Conservation (phyloP, 495 filamentous ascomycete genomes). For the Annulohypoxylon moriforme region DNA sequence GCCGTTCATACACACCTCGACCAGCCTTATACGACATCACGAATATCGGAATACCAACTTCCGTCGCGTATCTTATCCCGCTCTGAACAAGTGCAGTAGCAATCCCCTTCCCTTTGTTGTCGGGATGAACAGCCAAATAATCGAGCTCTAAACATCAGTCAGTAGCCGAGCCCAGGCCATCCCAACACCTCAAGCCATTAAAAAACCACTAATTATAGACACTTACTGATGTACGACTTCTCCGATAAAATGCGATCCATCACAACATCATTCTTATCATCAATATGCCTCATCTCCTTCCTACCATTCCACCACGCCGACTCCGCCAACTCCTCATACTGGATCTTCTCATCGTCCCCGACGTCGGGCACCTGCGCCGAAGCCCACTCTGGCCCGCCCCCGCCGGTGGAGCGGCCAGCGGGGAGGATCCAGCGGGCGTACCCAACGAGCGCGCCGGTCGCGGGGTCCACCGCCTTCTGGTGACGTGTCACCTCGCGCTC, state of each 20-base stretch:
- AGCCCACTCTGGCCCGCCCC: constrained; percentile 1
- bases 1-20: constrained; percentile 43
- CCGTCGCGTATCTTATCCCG: constrained; percentile 47
- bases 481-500: constrained; percentile 42
- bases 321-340: neutral
- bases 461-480: constrained; percentile 48
- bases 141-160: constrained; percentile 39
- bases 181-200: neutral
- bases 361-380: constrained; percentile 22
- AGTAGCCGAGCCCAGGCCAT: neutral
- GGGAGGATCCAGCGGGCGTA: constrained; percentile 50
- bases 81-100: constrained; percentile 43
- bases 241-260: constrained; percentile 31
- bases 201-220: neutral
- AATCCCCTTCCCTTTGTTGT: constrained; percentile 48
- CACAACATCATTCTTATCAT: constrained; percentile 36
- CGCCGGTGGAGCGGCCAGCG: neutral
- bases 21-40: constrained; percentile 44
- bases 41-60: constrained; percentile 47
- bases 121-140: constrained; percentile 52
- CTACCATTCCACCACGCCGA: constrained; percentile 29
- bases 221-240: constrained; percentile 41
- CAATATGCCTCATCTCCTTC: constrained; percentile 25
- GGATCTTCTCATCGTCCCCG: neutral
- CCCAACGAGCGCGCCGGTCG: constrained; percentile 43